Percentiles rank a stretch among this genome's conserved stretches.
These are phyloP conservation scores for Curvularia eragrostidis DNA, from an alignment of 2,329 filamentous ascomycete species.

Conservation along the genomic window DNA sequence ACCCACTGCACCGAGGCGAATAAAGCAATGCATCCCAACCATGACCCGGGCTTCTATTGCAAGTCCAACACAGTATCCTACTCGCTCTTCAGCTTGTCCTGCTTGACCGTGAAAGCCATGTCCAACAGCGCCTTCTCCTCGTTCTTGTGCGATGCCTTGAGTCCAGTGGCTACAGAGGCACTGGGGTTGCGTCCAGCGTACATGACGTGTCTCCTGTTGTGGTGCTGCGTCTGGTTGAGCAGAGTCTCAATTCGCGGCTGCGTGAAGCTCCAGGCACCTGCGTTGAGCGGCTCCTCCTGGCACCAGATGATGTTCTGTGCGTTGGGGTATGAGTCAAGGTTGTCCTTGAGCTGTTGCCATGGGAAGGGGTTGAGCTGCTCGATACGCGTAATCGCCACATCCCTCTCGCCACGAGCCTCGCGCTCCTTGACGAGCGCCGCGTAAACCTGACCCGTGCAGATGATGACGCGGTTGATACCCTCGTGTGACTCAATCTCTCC, in stretches of 20 bases:
- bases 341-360: constrained; percentile 95
- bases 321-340: constrained; percentile 96
- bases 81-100: constrained; percentile 72
- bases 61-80: constrained; percentile 40
- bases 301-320: constrained; percentile 97
- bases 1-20: constrained; percentile 17
- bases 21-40: constrained; percentile 27
- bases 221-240: constrained; percentile 89
- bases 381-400: constrained; percentile 91
- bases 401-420: constrained; percentile 81
- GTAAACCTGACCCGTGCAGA: constrained; percentile 96
- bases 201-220: constrained; percentile 94
- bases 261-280: constrained; percentile 95
- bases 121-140: constrained; percentile 87
- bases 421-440: constrained; percentile 90
- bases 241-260: constrained; percentile 97
- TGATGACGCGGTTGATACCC: constrained; percentile 89
- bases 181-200: constrained; percentile 95
- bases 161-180: constrained; percentile 89
- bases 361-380: constrained; percentile 99
- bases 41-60: background rate
- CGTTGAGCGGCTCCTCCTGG: constrained; percentile 97
- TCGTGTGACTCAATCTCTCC: constrained; percentile 78
- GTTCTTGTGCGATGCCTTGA: constrained; percentile 87
- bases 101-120: constrained; percentile 67